These are phyloP conservation scores for Chalciporus piperatus DNA, from an alignment of 768 basidiomycete species.

Conservation along the genomic window DNA sequence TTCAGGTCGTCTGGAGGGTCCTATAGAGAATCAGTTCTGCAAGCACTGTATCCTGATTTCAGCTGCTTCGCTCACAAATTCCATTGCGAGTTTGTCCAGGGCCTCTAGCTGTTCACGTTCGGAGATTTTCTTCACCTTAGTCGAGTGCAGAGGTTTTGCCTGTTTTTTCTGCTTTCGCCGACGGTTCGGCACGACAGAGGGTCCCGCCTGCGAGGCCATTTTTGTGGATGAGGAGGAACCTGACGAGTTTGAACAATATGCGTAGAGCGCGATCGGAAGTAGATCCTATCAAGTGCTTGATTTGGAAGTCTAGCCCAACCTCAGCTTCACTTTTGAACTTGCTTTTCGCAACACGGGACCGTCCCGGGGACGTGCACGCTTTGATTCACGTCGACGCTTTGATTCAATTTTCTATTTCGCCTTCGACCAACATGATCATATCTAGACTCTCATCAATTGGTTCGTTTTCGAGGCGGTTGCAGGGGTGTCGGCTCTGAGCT, in stretches of 20 bases:
- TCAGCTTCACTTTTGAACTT: no score
- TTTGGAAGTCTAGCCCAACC: no score
- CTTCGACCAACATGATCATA: no score
- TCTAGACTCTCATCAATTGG: no score
- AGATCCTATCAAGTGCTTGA: no score
- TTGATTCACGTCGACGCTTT: no score
- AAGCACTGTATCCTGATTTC: neutral
- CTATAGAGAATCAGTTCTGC: constrained; percentile 34
- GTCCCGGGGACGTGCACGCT: no score
- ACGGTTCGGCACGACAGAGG: constrained; percentile 9
- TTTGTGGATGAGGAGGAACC: neutral
- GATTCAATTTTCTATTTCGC: no score
- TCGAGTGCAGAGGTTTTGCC: constrained; percentile 11
- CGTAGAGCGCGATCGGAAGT: no score
- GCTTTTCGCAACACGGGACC: no score
- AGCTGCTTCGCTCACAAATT: constrained; percentile 44
- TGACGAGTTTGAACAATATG: neutral
- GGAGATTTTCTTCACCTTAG: constrained; percentile 40
- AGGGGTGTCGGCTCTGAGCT: no score
- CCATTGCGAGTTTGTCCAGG: constrained; percentile 46
- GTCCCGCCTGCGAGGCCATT: constrained; percentile 21
- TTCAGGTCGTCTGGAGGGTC: constrained; percentile 45
- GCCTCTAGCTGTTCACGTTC: constrained; percentile 51
- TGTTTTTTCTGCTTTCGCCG: constrained; percentile 17
- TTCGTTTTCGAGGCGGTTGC: no score